Evolutionary conservation across 75 land plant species (phyloP).

Genomic region (Ceratopteris richardii): DNA sequence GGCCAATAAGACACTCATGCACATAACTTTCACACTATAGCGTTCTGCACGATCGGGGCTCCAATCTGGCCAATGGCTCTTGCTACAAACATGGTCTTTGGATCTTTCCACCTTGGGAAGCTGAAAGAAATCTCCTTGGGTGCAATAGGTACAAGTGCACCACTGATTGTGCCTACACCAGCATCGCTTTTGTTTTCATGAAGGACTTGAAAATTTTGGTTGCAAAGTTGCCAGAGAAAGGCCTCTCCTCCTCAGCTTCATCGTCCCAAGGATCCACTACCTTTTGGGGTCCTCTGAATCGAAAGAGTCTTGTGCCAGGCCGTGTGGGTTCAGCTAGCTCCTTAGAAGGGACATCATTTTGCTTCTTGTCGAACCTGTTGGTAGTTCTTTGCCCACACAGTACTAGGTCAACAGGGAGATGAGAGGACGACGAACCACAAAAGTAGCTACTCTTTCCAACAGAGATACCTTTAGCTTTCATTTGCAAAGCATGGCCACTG

Average conservation of each 20-base stretch:
- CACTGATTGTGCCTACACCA: conserved; percentile 6
- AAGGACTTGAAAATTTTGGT: conserved; percentile 5
- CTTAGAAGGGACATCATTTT: neutral
- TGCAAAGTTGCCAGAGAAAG: conserved; percentile 8
- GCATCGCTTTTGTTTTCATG: neutral
- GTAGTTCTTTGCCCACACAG: too few species aligned
- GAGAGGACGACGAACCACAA: too few species aligned
- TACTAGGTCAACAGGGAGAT: too few species aligned
- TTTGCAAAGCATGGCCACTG: too few species aligned
- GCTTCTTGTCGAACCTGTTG: conserved; percentile 8
- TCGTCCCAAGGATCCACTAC: neutral
- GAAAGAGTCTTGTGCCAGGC: conserved; percentile 18
- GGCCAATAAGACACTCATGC: too few species aligned
- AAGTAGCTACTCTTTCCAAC: too few species aligned
- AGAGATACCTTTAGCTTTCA: too few species aligned
- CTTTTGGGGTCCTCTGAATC: conserved; percentile 7
- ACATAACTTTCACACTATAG: conserved; percentile 68
- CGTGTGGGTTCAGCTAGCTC: conserved; percentile 3
- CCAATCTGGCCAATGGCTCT: conserved; percentile 91
- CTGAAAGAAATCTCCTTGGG: conserved; percentile 21
- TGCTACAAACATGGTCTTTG: conserved; percentile 85
- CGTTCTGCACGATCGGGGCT: conserved; percentile 55
- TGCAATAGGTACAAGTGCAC: conserved; percentile 4
- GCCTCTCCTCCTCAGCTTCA: conserved; percentile 7
- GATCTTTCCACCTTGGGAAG: conserved; percentile 46